These are phyloP conservation scores for Talaromyces sp. DNA, from an alignment of 2,329 filamentous ascomycete genomes.

Conservation along the genomic window DNA sequence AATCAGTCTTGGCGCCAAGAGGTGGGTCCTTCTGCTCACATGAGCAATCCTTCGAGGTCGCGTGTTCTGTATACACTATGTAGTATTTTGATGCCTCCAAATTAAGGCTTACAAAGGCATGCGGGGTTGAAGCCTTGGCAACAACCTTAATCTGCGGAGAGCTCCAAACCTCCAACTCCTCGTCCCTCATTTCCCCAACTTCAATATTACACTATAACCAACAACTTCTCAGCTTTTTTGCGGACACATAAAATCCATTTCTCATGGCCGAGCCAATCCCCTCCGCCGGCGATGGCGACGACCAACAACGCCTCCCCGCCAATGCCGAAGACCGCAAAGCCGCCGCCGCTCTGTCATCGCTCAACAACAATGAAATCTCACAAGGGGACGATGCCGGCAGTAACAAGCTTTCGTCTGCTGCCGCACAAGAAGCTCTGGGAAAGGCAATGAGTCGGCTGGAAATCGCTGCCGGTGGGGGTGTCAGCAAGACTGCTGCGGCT, in stretches of 20 bases:
- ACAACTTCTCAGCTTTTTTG: neutral
- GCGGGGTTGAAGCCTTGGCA: neutral
- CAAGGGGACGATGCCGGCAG: slow-evolving; percentile 21
- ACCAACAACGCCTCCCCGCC: slow-evolving; percentile 30
- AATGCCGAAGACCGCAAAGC: slow-evolving; percentile 49
- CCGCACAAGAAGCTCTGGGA: slow-evolving; percentile 45
- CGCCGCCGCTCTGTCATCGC: slow-evolving; percentile 44
- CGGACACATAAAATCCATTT: neutral
- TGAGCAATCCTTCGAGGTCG: too few relatives aligned
- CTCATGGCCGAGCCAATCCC: slow-evolving; percentile 42
- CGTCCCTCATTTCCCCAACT: neutral
- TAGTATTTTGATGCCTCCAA: neutral
- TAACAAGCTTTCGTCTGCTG: slow-evolving; percentile 26
- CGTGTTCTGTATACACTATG: too few relatives aligned
- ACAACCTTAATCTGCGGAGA: neutral
- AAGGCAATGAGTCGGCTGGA: slow-evolving; percentile 48
- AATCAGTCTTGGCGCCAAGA: too few relatives aligned
- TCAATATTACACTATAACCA: neutral
- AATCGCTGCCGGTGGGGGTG: slow-evolving; percentile 23
- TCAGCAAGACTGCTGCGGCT: slow-evolving; percentile 2
- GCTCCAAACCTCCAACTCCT: neutral
- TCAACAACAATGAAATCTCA: slow-evolving; percentile 38
- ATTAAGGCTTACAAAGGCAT: neutral
- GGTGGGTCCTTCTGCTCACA: too few relatives aligned
- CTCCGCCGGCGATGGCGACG: slow-evolving; percentile 30